A percentile compares a stretch with the other conserved stretches of the same genome.
These are phyloP conservation scores for Puccinellia tenuiflora DNA, from an alignment of 176 grass and related monocot species.

Conservation along the genomic window DNA sequence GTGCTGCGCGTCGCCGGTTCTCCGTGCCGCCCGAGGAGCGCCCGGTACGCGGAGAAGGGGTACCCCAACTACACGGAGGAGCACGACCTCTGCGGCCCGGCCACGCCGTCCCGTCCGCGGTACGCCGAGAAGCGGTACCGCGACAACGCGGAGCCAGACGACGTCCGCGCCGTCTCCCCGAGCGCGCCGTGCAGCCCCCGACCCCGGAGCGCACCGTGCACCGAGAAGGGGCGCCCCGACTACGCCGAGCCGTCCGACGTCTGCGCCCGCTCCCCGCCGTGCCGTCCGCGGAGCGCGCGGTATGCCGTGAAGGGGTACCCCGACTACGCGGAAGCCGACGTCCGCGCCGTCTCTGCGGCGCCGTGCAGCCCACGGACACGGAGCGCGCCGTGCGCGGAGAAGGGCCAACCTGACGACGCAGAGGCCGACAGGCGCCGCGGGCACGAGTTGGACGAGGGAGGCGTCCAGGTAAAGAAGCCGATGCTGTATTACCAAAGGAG, in stretches of 20 bases:
- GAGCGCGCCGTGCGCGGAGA: conserved; percentile 18
- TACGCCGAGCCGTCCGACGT: not conserved
- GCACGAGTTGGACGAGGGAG: not conserved
- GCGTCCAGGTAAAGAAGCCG: conserved; percentile 8
- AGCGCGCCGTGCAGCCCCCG: conserved; percentile 15
- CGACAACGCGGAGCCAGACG: not conserved
- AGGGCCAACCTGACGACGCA: conserved; percentile 18
- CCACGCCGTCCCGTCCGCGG: conserved; percentile 15
- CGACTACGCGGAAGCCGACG: not conserved
- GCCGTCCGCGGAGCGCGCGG: conserved; percentile 15
- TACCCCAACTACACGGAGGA: conserved; percentile 33
- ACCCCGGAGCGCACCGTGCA: conserved; percentile 16
- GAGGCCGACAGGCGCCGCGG: not conserved
- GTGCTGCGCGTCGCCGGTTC: not conserved
- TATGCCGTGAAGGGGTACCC: conserved; percentile 17
- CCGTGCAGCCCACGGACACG: not conserved
- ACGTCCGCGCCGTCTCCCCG: not conserved
- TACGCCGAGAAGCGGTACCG: not conserved
- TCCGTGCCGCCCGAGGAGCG: conserved; percentile 28
- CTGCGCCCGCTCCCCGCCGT: not conserved
- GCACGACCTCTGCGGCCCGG: not conserved
- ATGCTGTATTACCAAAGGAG: conserved; percentile 20
- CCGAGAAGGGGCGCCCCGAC: conserved; percentile 1
- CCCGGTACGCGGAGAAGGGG: conserved; percentile 27
- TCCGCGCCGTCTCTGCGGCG: not conserved